Evolutionary conservation across 1,284 basidiomycete genomes (phyloP).

Genomic region (Trichosporon asahii): DNA sequence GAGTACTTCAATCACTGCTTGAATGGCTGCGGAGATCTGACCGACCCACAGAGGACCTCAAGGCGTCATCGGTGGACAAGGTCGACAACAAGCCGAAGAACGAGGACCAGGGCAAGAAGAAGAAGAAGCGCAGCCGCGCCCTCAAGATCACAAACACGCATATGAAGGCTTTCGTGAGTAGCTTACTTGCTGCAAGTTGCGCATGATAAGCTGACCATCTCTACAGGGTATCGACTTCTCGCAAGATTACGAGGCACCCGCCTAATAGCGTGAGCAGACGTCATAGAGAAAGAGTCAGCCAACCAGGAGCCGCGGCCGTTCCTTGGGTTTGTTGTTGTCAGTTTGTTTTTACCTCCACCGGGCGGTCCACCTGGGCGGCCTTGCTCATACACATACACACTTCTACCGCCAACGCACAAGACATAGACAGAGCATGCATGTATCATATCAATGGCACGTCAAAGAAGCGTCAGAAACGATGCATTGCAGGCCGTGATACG

Average conservation of each 20-base stretch:
- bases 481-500: not conserved
- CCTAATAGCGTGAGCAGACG: conserved; percentile 14
- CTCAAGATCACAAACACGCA: conserved; percentile 52
- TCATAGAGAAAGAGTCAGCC: not conserved
- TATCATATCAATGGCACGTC: not conserved
- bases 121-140: conserved; percentile 33
- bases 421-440: conserved; percentile 10
- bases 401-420: not conserved
- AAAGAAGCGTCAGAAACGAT: not conserved
- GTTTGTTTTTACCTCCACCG: not conserved
- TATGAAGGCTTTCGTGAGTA: conserved; percentile 47
- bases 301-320: not conserved
- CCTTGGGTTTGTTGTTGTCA: conserved; percentile 9
- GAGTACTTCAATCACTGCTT: conserved; percentile 12
- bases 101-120: conserved; percentile 40
- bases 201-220: conserved; percentile 1
- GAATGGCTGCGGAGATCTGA: not conserved
- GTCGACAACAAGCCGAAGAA: conserved; percentile 39
- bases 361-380: not conserved
- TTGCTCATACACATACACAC: not conserved
- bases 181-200: not conserved
- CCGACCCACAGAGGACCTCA: conserved; percentile 36
- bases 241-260: conserved; percentile 46
- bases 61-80: conserved; percentile 30
- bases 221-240: conserved; percentile 50